These are phyloP conservation scores for Protomyces pachydermus DNA, from an alignment of 1,139 yeast genomes.

Conservation along the genomic window DNA sequence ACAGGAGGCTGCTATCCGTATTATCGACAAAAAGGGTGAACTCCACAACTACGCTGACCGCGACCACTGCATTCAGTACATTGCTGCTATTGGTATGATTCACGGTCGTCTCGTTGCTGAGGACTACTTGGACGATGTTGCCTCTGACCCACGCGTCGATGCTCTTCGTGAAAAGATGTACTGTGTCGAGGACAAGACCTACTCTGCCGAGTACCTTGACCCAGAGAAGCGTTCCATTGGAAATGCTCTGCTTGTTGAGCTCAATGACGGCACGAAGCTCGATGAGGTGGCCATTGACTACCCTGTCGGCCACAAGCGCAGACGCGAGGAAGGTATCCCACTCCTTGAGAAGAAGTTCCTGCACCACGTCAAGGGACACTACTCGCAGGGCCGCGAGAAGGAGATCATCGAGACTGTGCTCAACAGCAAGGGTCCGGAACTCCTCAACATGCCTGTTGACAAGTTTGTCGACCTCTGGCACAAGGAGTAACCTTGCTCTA, in stretches of 20 bases:
- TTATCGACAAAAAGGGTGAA: constrained; percentile 56
- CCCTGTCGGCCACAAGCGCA: constrained; percentile 55
- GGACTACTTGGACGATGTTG: constrained; percentile 51
- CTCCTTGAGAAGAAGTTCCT: constrained; percentile 46
- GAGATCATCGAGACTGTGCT: constrained; percentile 24
- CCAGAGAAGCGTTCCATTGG: constrained; percentile 56
- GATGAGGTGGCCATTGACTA: constrained; percentile 53
- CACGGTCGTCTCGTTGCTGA: constrained; percentile 54
- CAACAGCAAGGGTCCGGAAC: constrained; percentile 19
- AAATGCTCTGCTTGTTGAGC: constrained; percentile 49
- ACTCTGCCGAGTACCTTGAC: constrained; percentile 51
- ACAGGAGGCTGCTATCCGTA: constrained; percentile 57
- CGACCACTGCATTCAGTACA: constrained; percentile 59
- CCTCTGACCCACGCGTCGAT: constrained; percentile 52
- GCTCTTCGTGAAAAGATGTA: constrained; percentile 51
- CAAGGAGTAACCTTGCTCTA: constrained; percentile 10
- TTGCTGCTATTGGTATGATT: constrained; percentile 55
- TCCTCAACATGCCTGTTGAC: constrained; percentile 22
- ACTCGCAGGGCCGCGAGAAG: constrained; percentile 26
- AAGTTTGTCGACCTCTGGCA: constrained; percentile 26
- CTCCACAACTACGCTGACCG: constrained; percentile 58
- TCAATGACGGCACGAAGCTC: constrained; percentile 51
- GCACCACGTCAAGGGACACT: constrained; percentile 22
- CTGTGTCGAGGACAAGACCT: constrained; percentile 49
- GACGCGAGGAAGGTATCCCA: constrained; percentile 58